Base-by-base conservation (phyloP, 2,329 filamentous ascomycete species). In the Rhynchosporium graminicola region DNA sequence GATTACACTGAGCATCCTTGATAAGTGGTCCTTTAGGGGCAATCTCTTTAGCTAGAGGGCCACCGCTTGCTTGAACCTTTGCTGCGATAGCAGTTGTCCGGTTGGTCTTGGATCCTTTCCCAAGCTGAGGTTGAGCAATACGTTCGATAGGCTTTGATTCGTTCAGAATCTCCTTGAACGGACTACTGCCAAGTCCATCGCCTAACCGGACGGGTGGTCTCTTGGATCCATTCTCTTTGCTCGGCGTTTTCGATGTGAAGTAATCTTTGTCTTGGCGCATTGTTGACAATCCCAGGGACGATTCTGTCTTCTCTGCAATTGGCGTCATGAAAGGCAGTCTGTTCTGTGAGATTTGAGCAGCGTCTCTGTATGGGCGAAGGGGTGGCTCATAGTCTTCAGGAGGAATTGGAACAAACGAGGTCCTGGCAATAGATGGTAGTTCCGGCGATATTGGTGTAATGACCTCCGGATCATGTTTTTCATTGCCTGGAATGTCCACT, bases 281-380 rank as follows among this genome's bases (percentile, higher is more conserved):
- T 33, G 84, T 86, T 4, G 84, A 83, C 47, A 88, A 77, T 42
- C 88, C 88, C 4, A 98, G 78, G 0, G 93, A 97, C 10, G 88
- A 90, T 76, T 99, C 95, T 0, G 95, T 99, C 70, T 92, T 88
- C 76, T 99, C 95, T 1, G 95, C 94, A 68, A 99, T 99, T 1
- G 95, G 95, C 0, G 95, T 99, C 95, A 99, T 98, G 75, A 98
- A 99, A 3, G 94, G 95, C 9, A 98, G 81, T 60, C 93, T 88
- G 76, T 93, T 97, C 72, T 97, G 96, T 63, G 92, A 92, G 75
- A 88, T 82, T 74, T 92, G 84, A 42, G 79, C 83, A 72, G 91
- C 86, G 76, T 97, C 90, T 73, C 92, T 87, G 81, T 89, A 97
- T 63, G 91, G 90, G 54, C 88, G 84, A 61, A 84, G 89, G 20